These are phyloP conservation scores for Pyricularia pennisetigena DNA, from an alignment of 2,329 filamentous ascomycete genomes.

Conservation along the genomic window DNA sequence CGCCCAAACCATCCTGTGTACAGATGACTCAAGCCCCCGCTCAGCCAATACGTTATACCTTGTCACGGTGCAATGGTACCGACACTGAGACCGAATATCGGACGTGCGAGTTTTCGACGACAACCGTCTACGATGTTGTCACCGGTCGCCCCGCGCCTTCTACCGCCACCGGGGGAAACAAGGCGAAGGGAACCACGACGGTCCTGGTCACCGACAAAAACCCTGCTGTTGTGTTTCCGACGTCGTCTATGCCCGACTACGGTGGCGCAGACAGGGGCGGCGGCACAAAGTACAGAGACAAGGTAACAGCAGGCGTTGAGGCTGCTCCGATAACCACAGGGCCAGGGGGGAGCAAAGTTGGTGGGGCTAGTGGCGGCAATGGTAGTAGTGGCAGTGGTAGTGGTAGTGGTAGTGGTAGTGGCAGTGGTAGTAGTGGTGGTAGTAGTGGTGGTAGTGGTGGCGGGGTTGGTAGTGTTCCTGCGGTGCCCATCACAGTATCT, in stretches of 20 bases:
- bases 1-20: constrained; percentile 26
- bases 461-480: constrained; percentile 4
- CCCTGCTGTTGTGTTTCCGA: constrained; percentile 35
- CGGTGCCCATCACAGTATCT: constrained; percentile 27
- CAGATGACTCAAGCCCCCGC: neutral
- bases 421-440: too few species aligned
- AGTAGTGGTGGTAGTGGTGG: too few species aligned
- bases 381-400: too few species aligned
- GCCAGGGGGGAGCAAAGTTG: neutral
- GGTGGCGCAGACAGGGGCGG: constrained; percentile 14
- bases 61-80: constrained; percentile 8
- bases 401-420: neutral
- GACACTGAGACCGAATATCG: constrained; percentile 1
- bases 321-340: constrained; percentile 4
- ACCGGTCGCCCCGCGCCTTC: neutral
- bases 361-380: neutral
- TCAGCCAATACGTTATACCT: constrained; percentile 5
- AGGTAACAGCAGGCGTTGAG: constrained; percentile 9
- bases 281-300: constrained; percentile 9
- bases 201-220: constrained; percentile 46
- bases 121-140: constrained; percentile 1
- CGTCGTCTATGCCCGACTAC: constrained; percentile 28
- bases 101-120: constrained; percentile 7
- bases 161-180: constrained; percentile 5
- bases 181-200: constrained; percentile 13